Evolutionary conservation across 164 flowering plant genomes (phyloP), one percentile per base, ranked within the genome.

Genomic region (Tetrastigma voinierianum): DNA sequence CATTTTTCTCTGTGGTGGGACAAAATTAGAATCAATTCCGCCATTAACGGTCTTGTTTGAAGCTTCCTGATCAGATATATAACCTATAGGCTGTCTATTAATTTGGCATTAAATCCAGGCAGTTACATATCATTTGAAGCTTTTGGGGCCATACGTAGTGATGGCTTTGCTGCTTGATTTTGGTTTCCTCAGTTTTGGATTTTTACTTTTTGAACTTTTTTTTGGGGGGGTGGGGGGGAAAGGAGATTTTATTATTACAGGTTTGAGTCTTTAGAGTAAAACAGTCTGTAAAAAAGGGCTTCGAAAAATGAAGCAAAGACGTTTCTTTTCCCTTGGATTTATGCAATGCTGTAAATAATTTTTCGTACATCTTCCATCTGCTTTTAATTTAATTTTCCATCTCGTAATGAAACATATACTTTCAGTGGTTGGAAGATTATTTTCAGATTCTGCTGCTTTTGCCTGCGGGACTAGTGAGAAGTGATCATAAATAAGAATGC

Each of bases 1-100:
- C 70, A 49, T 75, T 74, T 73, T 74, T 66, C 65, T 60, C 71
- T 60, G 65, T 59, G 32, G 75, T 65, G 77, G 55, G 65, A 46
- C 54, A 18, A 15, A n/a, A 10, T 63, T 63, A 65, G 24, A 58
- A 8, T 67, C 20, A 19, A 52, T 58, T 32, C 24, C 64, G 61
- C 64, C 66, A 65, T 66, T 64, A 62, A 67, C 46, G 67, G 40
- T 74, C 49, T 16, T 63, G 53, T 20, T 64, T 18, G 65, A 44
- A 61, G 67, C 60, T 64, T 32, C 46, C 24, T 47, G 59, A 51
- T 65, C 57, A 48, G 25, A 48, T 20, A 8, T 53, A 49, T 64
- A 11, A 3, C 46, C 8, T 10, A 21, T 17, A 16, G 14, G 5
- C 10, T 51, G 57, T 24, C 40, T 13, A 47, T 2, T 48, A 9